phyloP scores from a whole-genome alignment of 176 grass and related monocot species.

The Carex littledalei region DNA sequence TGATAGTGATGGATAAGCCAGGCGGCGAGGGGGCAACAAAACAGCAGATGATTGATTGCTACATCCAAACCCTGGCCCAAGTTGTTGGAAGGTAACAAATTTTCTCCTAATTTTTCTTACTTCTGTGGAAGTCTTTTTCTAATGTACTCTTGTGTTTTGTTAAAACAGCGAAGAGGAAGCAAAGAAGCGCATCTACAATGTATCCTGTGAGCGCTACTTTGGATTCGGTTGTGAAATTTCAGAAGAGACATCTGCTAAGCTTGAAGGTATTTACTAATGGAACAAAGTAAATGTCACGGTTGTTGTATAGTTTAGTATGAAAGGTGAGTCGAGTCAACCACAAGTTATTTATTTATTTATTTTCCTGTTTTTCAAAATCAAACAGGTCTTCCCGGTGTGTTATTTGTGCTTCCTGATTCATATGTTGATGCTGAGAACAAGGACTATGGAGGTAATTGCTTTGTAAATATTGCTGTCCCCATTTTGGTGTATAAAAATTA shows the following conservation, averaged over 20 bases:
- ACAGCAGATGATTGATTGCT: conserved; percentile 98
- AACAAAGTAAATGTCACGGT: neutral
- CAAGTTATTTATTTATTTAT: neutral
- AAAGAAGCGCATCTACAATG: conserved; percentile 92
- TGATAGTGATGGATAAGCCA: conserved; percentile 98
- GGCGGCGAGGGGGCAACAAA: conserved; percentile 76
- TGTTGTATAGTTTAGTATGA: neutral
- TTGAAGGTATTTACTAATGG: conserved; percentile 49
- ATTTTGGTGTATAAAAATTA: neutral
- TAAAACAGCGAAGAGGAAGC: conserved; percentile 76
- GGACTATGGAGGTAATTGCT: conserved; percentile 79
- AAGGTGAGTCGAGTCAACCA: neutral
- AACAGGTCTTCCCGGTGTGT: conserved; percentile 72
- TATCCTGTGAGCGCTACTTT: conserved; percentile 92
- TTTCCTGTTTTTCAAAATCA: neutral
- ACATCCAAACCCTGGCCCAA: conserved; percentile 86
- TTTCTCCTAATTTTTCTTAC: neutral
- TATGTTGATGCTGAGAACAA: conserved; percentile 98
- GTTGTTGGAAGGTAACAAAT: conserved; percentile 68
- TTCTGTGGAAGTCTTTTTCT: neutral
- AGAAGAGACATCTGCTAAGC: conserved; percentile 80
- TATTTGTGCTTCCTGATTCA: conserved; percentile 98
- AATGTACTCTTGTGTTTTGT: neutral
- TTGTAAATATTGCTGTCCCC: neutral
- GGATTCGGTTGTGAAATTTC: conserved; percentile 94